Evolutionary conservation across 768 basidiomycete species (phyloP).

Genomic region (Pisolithus orientalis): DNA sequence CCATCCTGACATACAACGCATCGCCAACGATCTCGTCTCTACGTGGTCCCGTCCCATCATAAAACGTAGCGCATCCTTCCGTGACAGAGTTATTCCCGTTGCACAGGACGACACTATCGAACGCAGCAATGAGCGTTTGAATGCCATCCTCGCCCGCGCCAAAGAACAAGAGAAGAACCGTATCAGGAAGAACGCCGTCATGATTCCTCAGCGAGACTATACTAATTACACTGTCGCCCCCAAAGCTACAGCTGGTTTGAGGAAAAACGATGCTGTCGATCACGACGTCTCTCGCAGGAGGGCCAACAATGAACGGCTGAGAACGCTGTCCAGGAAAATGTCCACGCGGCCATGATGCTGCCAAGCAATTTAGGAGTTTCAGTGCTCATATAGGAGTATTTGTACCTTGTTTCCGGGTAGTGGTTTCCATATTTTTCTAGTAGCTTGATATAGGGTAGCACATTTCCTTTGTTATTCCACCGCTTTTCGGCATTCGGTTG

Average conservation of each 20-base stretch:
- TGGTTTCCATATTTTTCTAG: background rate
- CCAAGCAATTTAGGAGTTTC: background rate
- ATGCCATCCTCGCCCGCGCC: constrained; percentile 62
- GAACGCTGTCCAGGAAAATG: constrained; percentile 50
- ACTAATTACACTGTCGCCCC: constrained; percentile 82
- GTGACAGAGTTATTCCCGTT: constrained; percentile 63
- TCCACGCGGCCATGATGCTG: constrained; percentile 19
- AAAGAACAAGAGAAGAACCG: constrained; percentile 63
- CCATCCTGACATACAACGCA: constrained; percentile 70
- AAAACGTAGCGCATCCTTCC: constrained; percentile 79
- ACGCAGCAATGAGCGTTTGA: constrained; percentile 48
- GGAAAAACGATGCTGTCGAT: constrained; percentile 59
- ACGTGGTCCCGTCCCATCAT: constrained; percentile 89
- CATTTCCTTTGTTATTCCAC: too few relatives aligned
- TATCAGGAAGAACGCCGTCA: constrained; percentile 72
- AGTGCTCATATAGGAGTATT: background rate
- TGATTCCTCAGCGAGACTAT: constrained; percentile 72
- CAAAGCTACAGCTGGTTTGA: constrained; percentile 44
- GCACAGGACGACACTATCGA: constrained; percentile 37
- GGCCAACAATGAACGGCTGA: constrained; percentile 69
- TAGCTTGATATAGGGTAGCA: too few relatives aligned
- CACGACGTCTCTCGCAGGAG: constrained; percentile 67
- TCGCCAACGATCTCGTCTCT: constrained; percentile 79
- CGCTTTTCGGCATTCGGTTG: too few relatives aligned
- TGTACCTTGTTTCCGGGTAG: background rate